phyloP scores from a whole-genome alignment of 2,329 filamentous ascomycete species.

The Venturia asperata region DNA sequence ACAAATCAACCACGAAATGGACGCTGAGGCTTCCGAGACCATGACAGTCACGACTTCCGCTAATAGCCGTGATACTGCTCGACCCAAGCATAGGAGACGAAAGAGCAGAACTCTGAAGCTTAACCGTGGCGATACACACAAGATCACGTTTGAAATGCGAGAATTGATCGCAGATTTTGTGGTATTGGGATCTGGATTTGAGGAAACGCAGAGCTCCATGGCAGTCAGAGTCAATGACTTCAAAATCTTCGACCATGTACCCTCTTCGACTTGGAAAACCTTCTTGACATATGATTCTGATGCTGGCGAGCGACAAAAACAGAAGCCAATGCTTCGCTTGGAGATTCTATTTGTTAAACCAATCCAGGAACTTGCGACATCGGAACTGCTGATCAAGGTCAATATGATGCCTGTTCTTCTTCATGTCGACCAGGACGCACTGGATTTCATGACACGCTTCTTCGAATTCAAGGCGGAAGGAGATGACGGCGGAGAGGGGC shows the following conservation, averaged over 20 bases:
- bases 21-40: constrained; percentile 80
- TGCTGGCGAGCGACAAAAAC: constrained; percentile 76
- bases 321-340: constrained; percentile 81
- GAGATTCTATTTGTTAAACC: constrained; percentile 85
- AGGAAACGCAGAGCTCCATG: constrained; percentile 80
- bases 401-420: constrained; percentile 77
- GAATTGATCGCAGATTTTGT: constrained; percentile 78
- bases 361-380: constrained; percentile 72
- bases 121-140: constrained; percentile 80
- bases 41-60: constrained; percentile 72
- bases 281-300: constrained; percentile 92
- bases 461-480: constrained; percentile 91
- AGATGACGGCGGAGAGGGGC: not conserved
- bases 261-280: constrained; percentile 96
- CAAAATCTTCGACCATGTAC: constrained; percentile 89
- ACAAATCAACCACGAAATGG: constrained; percentile 81
- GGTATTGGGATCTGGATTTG: constrained; percentile 65
- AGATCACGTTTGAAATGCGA: constrained; percentile 88
- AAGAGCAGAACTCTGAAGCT: constrained; percentile 59
- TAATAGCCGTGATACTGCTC: constrained; percentile 46
- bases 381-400: constrained; percentile 77
- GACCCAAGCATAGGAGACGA: constrained; percentile 23
- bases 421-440: constrained; percentile 93
- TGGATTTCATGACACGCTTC: constrained; percentile 95
- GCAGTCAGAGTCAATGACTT: constrained; percentile 76